A percentile compares a stretch with the other conserved stretches of the same genome.
Conservation (phyloP, 192 early-diverging fungal species). For the Coemansia sp. region DNA sequence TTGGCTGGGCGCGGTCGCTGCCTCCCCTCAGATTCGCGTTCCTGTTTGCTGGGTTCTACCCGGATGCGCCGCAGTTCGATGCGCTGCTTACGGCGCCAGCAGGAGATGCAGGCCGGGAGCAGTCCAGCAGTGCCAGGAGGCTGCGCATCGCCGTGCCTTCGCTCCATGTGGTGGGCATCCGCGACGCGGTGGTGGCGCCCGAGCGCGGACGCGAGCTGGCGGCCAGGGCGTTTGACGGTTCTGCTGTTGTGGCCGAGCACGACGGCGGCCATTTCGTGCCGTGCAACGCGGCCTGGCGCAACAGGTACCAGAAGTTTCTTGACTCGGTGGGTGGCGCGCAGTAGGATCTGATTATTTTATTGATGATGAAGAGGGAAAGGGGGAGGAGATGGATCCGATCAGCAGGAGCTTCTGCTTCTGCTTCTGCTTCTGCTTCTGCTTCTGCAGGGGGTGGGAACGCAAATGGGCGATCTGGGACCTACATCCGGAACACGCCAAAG, state of each 20-base stretch:
- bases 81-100: background rate
- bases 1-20: background rate
- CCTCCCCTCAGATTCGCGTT: slow-evolving; percentile 18
- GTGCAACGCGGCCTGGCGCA: slow-evolving; percentile 31
- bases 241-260: slow-evolving; percentile 14
- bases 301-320: slow-evolving; percentile 28
- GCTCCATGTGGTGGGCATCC: slow-evolving; percentile 26
- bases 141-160: background rate
- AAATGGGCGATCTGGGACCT: too few species aligned
- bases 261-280: slow-evolving; percentile 44
- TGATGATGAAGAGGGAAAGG: background rate
- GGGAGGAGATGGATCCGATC: too few species aligned
- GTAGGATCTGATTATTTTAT: background rate
- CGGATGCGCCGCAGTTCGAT: slow-evolving; percentile 21
- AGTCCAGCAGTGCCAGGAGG: too few species aligned
- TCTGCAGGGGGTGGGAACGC: too few species aligned
- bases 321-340: background rate
- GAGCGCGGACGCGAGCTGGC: slow-evolving; percentile 34
- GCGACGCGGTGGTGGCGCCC: slow-evolving; percentile 25
- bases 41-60: slow-evolving; percentile 32
- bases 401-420: too few species aligned
- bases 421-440: too few species aligned
- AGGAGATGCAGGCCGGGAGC: too few species aligned
- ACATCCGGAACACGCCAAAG: slow-evolving; percentile 98
- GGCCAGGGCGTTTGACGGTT: slow-evolving; percentile 1